Base-by-base conservation (phyloP, 176 grass and related monocot species). In the Miscanthus lutarioriparius region DNA sequence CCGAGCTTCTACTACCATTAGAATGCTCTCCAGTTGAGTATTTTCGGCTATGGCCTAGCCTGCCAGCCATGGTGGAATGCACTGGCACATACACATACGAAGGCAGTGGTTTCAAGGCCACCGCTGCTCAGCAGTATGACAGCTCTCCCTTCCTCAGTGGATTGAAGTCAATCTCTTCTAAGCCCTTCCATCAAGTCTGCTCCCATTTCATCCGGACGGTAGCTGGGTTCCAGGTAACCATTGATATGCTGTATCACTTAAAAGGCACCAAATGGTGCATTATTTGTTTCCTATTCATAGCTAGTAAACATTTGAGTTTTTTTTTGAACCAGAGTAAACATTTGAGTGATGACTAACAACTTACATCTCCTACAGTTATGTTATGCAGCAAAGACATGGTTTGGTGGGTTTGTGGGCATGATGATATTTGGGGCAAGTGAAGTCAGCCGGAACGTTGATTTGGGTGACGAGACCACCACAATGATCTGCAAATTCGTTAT, bases 401-500 rank as follows among this genome's bases (percentile, higher is more conserved):
- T 90, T 90, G 93, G 96, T 40, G 93, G 96, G 35, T 99, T 99
- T 78, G 93, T 99, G 67, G 93, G 96, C 45, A 93, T 99, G 93
- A 99, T 99, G 96, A 94, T 99, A 37, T 99, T 99, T 65, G 96
- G 96, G 13, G 92, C 93, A 64, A 99, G 96, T 35, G 96, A 99
- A 90, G 96, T 99, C 56, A 96, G 93, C 71, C 76, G 93, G 84
- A 99, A 99, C 23, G 93, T 99, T 7, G 96, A 99, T 75, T 86
- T 96, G 44, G 96, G 96, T 38, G 96, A 99, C 19, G 96, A 96
- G 86, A 96, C 96, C 23, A 99, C 96, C 27, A 96, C 93, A 15
- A 99, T 99, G 96, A 96, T 99, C 56, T 99, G 96, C 83, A 99
- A 99, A 76, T 99, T 99, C 11, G 93, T 94, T 5, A 74, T 99